Percentiles rank a stretch among this genome's conserved stretches.
Evolutionary conservation across 176 grass and related monocot species (phyloP).

Genomic region (Urochloa ruziziensis): DNA sequence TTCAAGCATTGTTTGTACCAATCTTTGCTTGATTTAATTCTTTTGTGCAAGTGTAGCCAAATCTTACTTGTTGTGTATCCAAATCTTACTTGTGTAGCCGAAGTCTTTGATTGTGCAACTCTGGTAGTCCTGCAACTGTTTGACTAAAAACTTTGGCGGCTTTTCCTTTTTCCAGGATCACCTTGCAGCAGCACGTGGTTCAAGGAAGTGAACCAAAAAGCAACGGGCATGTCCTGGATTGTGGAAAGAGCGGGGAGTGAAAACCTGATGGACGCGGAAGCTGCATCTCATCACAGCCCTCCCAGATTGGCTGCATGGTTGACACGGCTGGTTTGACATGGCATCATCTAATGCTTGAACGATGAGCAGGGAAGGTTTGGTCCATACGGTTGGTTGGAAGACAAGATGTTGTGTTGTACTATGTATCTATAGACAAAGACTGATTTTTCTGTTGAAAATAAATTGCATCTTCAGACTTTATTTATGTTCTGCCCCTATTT

Average conservation of each 20-base stretch:
- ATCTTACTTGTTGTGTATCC: too few species aligned
- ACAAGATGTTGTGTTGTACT: slow-evolving; percentile 35
- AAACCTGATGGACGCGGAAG: not conserved
- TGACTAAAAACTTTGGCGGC: not conserved
- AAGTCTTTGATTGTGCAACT: not conserved
- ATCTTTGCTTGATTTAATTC: not conserved
- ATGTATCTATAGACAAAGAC: slow-evolving; percentile 33
- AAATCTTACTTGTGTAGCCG: not conserved
- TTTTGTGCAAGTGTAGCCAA: not conserved
- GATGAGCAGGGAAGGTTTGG: not conserved
- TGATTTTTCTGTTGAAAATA: slow-evolving; percentile 46
- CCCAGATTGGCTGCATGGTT: not conserved
- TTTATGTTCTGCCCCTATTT: not conserved
- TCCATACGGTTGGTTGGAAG: not conserved
- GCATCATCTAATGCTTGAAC: not conserved
- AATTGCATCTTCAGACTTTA: slow-evolving; percentile 22
- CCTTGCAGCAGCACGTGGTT: slow-evolving; percentile 75
- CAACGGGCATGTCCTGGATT: not conserved
- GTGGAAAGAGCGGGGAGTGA: not conserved
- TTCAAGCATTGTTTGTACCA: not conserved
- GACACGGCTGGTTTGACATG: slow-evolving; percentile 14
- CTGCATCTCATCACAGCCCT: not conserved
- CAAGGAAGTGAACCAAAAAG: slow-evolving; percentile 48
- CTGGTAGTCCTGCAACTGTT: not conserved
- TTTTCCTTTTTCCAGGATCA: slow-evolving; percentile 61